Evolutionary conservation across 305 asterid species (phyloP).

Genomic region (Caryopteris hybrid): DNA sequence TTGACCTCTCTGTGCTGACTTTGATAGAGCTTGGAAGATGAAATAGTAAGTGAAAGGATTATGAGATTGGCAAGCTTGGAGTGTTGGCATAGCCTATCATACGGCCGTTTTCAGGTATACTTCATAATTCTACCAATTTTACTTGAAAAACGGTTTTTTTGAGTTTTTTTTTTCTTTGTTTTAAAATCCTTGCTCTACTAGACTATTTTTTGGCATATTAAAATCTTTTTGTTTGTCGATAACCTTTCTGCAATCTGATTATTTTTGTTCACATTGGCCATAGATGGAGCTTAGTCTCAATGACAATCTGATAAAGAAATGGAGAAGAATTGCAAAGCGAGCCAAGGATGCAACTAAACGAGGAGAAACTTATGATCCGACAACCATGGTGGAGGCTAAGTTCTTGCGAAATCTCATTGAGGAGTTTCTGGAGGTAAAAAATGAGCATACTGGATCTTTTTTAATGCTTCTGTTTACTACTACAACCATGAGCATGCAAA

Average conservation of each 20-base stretch:
- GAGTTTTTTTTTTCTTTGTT: slow-evolving; percentile 4
- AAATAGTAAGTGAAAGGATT: slow-evolving; percentile 81
- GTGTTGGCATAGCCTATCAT: slow-evolving; percentile 94
- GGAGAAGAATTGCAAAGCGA: slow-evolving; percentile 78
- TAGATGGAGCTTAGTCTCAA: slow-evolving; percentile 91
- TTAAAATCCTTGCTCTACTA: background rate
- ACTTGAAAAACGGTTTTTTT: background rate
- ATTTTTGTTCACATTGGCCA: slow-evolving; percentile 7
- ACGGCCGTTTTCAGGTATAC: slow-evolving; percentile 91
- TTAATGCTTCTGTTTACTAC: background rate
- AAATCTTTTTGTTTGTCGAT: background rate
- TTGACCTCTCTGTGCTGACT: slow-evolving; percentile 17
- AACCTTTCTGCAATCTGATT: slow-evolving; percentile 13
- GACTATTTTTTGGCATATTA: background rate
- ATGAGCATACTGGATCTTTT: background rate
- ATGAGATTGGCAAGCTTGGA: slow-evolving; percentile 84
- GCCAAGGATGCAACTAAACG: slow-evolving; percentile 62
- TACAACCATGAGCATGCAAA: slow-evolving; percentile 24
- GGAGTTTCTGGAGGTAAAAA: slow-evolving; percentile 83
- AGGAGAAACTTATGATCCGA: slow-evolving; percentile 53
- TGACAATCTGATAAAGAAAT: slow-evolving; percentile 67
- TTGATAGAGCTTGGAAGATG: slow-evolving; percentile 92
- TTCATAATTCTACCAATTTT: slow-evolving; percentile 4
- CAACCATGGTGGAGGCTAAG: slow-evolving; percentile 58
- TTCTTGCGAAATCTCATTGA: slow-evolving; percentile 78